phyloP scores from a whole-genome alignment of 2,329 filamentous ascomycete genomes.

The Colletotrichum karsti region DNA sequence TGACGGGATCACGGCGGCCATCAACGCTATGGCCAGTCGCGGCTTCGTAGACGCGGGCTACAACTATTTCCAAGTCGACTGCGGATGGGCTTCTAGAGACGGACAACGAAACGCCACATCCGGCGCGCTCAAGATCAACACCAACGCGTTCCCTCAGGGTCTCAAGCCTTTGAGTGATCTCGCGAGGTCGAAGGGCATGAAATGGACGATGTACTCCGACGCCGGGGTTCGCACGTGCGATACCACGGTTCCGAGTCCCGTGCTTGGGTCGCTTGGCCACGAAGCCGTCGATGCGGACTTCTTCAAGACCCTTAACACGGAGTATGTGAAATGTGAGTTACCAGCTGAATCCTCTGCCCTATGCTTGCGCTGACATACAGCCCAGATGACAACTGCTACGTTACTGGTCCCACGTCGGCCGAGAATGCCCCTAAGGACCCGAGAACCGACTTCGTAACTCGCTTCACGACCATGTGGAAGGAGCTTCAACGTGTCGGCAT shows the following conservation, averaged over 20 bases:
- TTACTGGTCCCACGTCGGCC: neutral
- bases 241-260: neutral
- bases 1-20: neutral
- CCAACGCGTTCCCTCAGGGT: neutral
- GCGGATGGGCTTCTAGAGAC: neutral
- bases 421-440: neutral
- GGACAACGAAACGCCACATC: neutral
- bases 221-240: neutral
- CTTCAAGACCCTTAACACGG: constrained; percentile 6
- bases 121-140: neutral
- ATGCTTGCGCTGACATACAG: neutral
- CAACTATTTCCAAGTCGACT: neutral
- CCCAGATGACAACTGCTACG: neutral
- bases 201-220: constrained; percentile 2
- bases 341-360: fast-evolving
- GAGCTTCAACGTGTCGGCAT: neutral
- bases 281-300: constrained; percentile 6
- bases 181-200: neutral
- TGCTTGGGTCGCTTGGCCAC: neutral
- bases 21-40: neutral
- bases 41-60: neutral
- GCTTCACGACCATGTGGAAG: neutral
- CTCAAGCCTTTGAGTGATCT: neutral
- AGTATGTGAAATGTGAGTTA: constrained; percentile 8
- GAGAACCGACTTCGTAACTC: neutral